Conservation (phyloP, 164 flowering plant genomes). For the Macadamia integrifolia region DNA sequence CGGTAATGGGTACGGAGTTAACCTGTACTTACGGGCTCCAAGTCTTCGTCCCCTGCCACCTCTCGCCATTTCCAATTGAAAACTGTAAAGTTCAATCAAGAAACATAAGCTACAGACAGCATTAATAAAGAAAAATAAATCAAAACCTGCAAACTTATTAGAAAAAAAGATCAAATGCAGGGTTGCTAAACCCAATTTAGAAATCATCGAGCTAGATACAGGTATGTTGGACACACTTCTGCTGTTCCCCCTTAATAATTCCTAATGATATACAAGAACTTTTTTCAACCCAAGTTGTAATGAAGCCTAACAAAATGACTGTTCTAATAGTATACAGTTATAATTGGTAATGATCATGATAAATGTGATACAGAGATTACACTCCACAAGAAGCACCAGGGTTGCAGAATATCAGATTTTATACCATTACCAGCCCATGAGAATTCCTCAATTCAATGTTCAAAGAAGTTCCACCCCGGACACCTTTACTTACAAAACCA, state of each 20-base stretch:
- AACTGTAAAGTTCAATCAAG: constrained; percentile 20
- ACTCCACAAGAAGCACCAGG: not conserved
- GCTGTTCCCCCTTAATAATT: not conserved
- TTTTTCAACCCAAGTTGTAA: not conserved
- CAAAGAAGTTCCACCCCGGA: not conserved
- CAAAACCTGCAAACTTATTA: not conserved
- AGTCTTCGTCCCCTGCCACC: constrained; percentile 54
- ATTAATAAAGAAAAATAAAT: not conserved
- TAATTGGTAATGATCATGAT: not conserved
- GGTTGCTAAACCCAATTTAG: not conserved
- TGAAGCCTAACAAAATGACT: not conserved
- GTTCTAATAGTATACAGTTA: too few relatives aligned
- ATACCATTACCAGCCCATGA: not conserved
- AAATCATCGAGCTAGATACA: not conserved
- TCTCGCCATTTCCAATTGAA: constrained; percentile 56
- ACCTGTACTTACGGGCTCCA: constrained; percentile 45
- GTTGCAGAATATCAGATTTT: not conserved
- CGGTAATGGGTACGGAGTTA: constrained; percentile 48
- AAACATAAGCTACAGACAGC: not conserved
- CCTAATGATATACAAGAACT: not conserved
- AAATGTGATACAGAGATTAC: not conserved
- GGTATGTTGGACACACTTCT: not conserved
- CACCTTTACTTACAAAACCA: not conserved
- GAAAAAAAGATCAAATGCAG: not conserved
- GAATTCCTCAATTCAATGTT: not conserved